phyloP scores from a whole-genome alignment of 2,329 filamentous ascomycete genomes.

The Pyrenochaeta sp. region DNA sequence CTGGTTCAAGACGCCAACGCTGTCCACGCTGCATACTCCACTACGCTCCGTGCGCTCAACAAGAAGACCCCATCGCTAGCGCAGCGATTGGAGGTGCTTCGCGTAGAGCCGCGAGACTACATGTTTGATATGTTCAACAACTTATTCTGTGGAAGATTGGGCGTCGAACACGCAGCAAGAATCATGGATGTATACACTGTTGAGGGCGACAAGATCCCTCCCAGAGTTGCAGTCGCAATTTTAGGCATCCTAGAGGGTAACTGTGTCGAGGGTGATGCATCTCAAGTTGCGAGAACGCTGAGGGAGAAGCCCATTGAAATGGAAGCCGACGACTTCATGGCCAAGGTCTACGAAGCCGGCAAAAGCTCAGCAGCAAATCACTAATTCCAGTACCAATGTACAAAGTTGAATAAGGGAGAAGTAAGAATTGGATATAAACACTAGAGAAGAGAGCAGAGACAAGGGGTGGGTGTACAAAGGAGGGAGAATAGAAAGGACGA shows the following conservation, averaged over 20 bases:
- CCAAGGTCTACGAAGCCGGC: constrained; percentile 44
- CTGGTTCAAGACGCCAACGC: constrained; percentile 74
- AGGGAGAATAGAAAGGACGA: too few species aligned
- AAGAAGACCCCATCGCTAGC: constrained; percentile 72
- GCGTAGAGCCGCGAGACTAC: constrained; percentile 58
- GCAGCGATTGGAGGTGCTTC: constrained; percentile 63
- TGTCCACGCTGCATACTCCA: constrained; percentile 72
- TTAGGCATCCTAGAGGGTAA: constrained; percentile 62
- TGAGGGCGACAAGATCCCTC: constrained; percentile 77
- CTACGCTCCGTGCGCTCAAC: constrained; percentile 72
- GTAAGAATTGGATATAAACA: background rate
- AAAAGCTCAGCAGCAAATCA: constrained; percentile 22
- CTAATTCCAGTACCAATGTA: background rate
- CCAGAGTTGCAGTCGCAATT: constrained; percentile 75
- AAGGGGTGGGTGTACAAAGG: background rate
- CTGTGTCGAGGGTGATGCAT: constrained; percentile 45
- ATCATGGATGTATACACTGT: constrained; percentile 87
- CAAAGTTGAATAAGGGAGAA: background rate
- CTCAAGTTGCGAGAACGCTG: constrained; percentile 27
- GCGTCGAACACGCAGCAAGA: constrained; percentile 74
- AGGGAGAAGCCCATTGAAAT: constrained; percentile 23
- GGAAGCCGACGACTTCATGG: constrained; percentile 43
- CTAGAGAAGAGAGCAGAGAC: background rate
- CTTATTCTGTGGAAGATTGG: constrained; percentile 68
- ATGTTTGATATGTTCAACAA: constrained; percentile 69